A percentile compares a stretch with the other conserved stretches of the same genome.
These are phyloP conservation scores for Aspergillus clavatus DNA, from an alignment of 2,329 filamentous ascomycete genomes.

Conservation along the genomic window DNA sequence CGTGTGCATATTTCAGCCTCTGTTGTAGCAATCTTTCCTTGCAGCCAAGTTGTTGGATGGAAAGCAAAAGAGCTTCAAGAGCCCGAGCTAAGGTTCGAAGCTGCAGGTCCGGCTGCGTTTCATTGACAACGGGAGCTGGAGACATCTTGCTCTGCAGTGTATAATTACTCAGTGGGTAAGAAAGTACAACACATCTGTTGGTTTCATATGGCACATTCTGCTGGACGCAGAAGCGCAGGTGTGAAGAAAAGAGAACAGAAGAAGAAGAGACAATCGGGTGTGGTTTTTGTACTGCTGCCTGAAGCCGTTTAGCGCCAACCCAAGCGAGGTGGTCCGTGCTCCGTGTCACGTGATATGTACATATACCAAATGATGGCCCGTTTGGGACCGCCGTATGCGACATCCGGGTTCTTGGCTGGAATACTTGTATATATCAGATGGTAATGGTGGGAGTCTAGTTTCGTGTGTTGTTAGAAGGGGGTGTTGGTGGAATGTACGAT, in stretches of 20 bases:
- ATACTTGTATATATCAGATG: too few relatives aligned
- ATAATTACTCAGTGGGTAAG: constrained; percentile 19
- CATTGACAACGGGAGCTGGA: constrained; percentile 25
- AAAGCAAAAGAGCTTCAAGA: constrained; percentile 41
- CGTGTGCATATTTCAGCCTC: constrained; percentile 35
- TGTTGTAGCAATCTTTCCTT: constrained; percentile 37
- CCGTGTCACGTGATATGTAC: constrained; percentile 24
- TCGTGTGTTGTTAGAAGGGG: too few relatives aligned
- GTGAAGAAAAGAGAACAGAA: constrained; percentile 15
- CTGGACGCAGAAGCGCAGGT: constrained; percentile 22
- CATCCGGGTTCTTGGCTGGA: too few relatives aligned
- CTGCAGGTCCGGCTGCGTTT: constrained; percentile 32
- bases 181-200: constrained; percentile 21
- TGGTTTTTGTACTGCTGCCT: constrained; percentile 6
- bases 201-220: constrained; percentile 20
- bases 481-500: too few relatives aligned
- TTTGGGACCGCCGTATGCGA: too few relatives aligned
- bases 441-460: too few relatives aligned
- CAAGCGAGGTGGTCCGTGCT: constrained; percentile 36
- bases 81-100: constrained; percentile 36
- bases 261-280: constrained; percentile 16
- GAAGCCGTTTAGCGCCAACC: constrained; percentile 17
- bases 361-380: too few relatives aligned
- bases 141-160: constrained; percentile 26
- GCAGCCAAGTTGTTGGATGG: constrained; percentile 35